Conservation (phyloP, 2,329 filamentous ascomycete species). For the Daldinia sp. region DNA sequence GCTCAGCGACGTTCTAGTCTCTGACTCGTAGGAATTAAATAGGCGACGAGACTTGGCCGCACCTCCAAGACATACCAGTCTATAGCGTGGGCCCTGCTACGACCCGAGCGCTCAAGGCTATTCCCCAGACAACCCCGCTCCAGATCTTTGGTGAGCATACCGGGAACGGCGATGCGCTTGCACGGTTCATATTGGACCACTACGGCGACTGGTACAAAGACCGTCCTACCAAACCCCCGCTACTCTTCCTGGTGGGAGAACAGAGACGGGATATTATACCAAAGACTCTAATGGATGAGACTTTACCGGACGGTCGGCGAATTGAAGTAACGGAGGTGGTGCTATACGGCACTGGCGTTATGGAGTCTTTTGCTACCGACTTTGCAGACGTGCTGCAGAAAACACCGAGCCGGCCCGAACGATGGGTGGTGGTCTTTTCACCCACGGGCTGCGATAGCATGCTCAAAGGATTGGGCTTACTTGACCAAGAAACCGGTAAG, state of each 20-base stretch:
- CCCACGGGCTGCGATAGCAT: conserved; percentile 71
- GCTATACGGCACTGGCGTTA: conserved; percentile 86
- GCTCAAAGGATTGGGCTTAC: conserved; percentile 60
- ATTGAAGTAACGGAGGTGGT: conserved; percentile 80
- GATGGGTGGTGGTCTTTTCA: conserved; percentile 82
- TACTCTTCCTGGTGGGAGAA: conserved; percentile 91
- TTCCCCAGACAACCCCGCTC: conserved; percentile 59
- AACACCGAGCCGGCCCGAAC: conserved; percentile 51
- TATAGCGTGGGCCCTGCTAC: conserved; percentile 87
- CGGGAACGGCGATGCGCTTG: conserved; percentile 84
- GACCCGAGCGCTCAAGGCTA: conserved; percentile 72
- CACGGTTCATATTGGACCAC: conserved; percentile 79
- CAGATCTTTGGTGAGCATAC: conserved; percentile 80
- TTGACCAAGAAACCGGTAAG: conserved; percentile 57
- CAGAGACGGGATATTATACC: conserved; percentile 91
- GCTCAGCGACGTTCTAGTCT: conserved; percentile 29
- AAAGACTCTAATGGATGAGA: conserved; percentile 71
- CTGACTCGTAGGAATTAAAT: conserved; percentile 41
- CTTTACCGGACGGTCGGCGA: conserved; percentile 57
- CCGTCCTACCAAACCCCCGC: conserved; percentile 60
- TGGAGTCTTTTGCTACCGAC: conserved; percentile 76
- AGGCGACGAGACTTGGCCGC: conserved; percentile 54
- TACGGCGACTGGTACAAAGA: conserved; percentile 66
- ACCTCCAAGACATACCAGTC: conserved; percentile 65
- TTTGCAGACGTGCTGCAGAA: conserved; percentile 63